phyloP scores from a whole-genome alignment of 2,329 filamentous ascomycete genomes.

The Cladosporium sp. region DNA sequence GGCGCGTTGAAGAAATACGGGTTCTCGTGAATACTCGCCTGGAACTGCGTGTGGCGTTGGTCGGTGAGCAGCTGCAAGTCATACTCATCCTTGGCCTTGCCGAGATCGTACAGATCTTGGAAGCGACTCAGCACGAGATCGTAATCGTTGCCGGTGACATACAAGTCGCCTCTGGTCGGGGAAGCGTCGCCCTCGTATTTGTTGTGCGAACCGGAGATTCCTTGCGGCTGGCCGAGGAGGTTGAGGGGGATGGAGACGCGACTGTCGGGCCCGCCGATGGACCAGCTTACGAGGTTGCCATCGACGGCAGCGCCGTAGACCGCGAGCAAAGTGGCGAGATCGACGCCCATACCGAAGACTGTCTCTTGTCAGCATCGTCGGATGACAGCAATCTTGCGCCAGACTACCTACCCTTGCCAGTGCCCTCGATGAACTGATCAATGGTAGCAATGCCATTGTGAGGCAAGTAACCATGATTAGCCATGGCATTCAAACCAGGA shows the following conservation, averaged over 20 bases:
- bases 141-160: conserved; percentile 27
- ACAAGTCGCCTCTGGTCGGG: conserved; percentile 31
- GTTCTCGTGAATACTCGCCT: conserved; percentile 26
- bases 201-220: conserved; percentile 29
- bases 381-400: too few relatives aligned
- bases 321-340: conserved; percentile 31
- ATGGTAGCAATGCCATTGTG: conserved; percentile 32
- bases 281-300: conserved; percentile 25
- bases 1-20: conserved; percentile 31
- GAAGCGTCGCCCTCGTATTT: conserved; percentile 35
- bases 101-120: conserved; percentile 26
- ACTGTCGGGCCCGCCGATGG: conserved; percentile 27
- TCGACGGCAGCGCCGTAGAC: conserved; percentile 30
- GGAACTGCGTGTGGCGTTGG: not conserved
- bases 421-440: conserved; percentile 30
- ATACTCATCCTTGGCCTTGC: conserved; percentile 19
- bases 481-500: conserved; percentile 30
- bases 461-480: conserved; percentile 27
- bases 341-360: conserved; percentile 33
- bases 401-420: conserved; percentile 17
- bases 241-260: conserved; percentile 12
- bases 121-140: conserved; percentile 23
- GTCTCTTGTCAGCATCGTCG: not conserved
- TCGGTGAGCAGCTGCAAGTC: conserved; percentile 14
- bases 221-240: conserved; percentile 24